These are phyloP conservation scores for Epichloe amarillans DNA, from an alignment of 2,329 filamentous ascomycete genomes.

Conservation along the genomic window DNA sequence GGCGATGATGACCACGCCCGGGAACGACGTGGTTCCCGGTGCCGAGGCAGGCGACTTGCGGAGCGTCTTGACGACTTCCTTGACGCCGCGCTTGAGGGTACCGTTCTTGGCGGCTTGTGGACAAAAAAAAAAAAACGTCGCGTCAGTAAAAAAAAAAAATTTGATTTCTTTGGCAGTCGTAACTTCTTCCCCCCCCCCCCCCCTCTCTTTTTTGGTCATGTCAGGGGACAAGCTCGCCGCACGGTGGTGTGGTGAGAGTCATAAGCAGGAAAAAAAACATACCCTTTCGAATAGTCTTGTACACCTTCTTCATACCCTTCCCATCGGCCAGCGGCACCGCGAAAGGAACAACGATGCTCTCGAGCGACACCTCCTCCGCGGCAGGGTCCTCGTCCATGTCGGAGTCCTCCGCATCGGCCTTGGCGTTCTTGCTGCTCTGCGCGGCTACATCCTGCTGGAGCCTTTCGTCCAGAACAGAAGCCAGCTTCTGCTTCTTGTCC, in stretches of 20 bases:
- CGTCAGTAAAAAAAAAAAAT: neutral
- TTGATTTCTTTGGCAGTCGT: no score
- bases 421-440: slow-evolving; percentile 20
- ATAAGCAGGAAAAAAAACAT: slow-evolving; percentile 10
- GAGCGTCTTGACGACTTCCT: slow-evolving; percentile 96
- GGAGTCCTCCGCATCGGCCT: slow-evolving; percentile 29
- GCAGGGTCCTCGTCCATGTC: slow-evolving; percentile 32
- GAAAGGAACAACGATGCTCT: slow-evolving; percentile 63
- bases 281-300: slow-evolving; percentile 46
- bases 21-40: slow-evolving; percentile 48
- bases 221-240: no score
- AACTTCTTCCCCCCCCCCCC: no score
- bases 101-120: slow-evolving; percentile 85
- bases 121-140: no score
- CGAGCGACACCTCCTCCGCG: slow-evolving; percentile 25
- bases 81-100: slow-evolving; percentile 92
- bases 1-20: slow-evolving; percentile 77
- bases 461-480: slow-evolving; percentile 51
- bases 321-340: slow-evolving; percentile 70
- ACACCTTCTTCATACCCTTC: slow-evolving; percentile 54
- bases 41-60: slow-evolving; percentile 72
- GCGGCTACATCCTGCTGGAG: slow-evolving; percentile 41
- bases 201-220: no score
- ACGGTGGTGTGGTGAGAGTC: neutral
- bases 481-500: slow-evolving; percentile 62